These are phyloP conservation scores for Turritis glabra DNA, from an alignment of 345 rosid species.

Conservation along the genomic window DNA sequence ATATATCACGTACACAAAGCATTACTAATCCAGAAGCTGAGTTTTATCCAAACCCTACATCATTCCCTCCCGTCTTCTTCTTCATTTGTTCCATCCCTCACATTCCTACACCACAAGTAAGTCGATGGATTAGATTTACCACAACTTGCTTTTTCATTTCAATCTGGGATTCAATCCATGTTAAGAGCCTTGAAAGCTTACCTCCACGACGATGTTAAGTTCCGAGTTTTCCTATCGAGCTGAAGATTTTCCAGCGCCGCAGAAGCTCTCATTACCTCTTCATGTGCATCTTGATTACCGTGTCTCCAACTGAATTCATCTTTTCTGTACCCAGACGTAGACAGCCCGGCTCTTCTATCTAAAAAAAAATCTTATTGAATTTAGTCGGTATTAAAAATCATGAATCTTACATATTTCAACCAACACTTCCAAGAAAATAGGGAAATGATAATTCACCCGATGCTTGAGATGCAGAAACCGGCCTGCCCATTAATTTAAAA, in stretches of 20 bases:
- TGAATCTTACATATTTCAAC: constrained; percentile 7
- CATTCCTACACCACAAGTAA: constrained; percentile 60
- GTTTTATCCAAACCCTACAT: not conserved
- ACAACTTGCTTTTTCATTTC: not conserved
- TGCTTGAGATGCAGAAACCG: constrained; percentile 52
- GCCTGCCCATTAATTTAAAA: constrained; percentile 43
- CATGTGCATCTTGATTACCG: constrained; percentile 60
- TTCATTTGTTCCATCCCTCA: constrained; percentile 67
- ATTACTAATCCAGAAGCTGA: constrained; percentile 7
- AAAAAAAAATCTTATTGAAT: constrained; percentile 17
- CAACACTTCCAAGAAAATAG: not conserved
- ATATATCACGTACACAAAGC: constrained; percentile 27
- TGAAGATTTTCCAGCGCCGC: constrained; percentile 90
- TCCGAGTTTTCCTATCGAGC: constrained; percentile 86
- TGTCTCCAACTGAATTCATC: constrained; percentile 89
- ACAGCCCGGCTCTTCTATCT: constrained; percentile 89
- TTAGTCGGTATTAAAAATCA: constrained; percentile 25
- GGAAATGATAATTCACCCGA: constrained; percentile 61
- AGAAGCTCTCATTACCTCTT: constrained; percentile 77
- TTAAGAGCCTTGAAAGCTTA: constrained; percentile 36
- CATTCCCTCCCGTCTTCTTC: constrained; percentile 58
- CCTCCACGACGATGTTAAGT: constrained; percentile 93
- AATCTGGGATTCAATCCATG: not conserved
- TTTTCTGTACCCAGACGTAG: constrained; percentile 70
- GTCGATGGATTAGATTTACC: constrained; percentile 2